A percentile compares a stretch with the other conserved stretches of the same genome.
These are phyloP conservation scores for Amaranthus hypochondriacus DNA, from an alignment of 148 eudicot genomes.

Conservation along the genomic window DNA sequence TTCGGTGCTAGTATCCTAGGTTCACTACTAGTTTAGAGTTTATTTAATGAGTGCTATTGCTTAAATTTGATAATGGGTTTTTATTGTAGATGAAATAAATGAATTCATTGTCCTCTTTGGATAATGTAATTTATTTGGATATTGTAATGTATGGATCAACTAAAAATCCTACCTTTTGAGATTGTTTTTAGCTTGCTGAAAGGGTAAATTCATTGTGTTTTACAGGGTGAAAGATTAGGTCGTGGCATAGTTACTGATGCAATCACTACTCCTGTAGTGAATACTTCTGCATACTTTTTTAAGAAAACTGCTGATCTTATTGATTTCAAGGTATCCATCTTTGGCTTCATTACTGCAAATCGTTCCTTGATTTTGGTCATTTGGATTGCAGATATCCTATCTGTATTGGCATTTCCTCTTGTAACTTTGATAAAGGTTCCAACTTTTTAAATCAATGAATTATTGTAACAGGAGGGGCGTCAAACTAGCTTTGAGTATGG, in stretches of 20 bases:
- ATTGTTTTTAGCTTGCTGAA: background rate
- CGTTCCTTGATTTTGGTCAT: too few species aligned
- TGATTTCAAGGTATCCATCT: slow-evolving; percentile 69
- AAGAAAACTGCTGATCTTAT: slow-evolving; percentile 77
- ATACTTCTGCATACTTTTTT: slow-evolving; percentile 92
- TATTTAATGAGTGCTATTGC: too few species aligned
- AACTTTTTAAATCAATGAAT: background rate
- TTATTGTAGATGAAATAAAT: background rate
- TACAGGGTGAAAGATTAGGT: slow-evolving; percentile 86
- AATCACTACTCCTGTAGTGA: slow-evolving; percentile 87
- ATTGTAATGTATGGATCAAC: too few species aligned
- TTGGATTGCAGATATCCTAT: background rate
- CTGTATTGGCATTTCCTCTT: background rate
- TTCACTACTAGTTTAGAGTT: too few species aligned
- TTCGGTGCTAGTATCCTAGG: too few species aligned
- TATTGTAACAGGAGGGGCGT: slow-evolving; percentile 59
- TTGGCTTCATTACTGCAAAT: background rate
- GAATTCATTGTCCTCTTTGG: too few species aligned
- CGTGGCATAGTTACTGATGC: slow-evolving; percentile 88
- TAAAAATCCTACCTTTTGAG: too few species aligned
- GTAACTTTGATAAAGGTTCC: background rate
- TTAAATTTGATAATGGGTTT: background rate
- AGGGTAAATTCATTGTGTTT: background rate
- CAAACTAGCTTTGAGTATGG: slow-evolving; percentile 80
- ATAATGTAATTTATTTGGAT: too few species aligned